Percentiles rank a stretch among this genome's conserved stretches.
Evolutionary conservation across 768 basidiomycete species (phyloP).

Genomic region (Exidia glandulosa): DNA sequence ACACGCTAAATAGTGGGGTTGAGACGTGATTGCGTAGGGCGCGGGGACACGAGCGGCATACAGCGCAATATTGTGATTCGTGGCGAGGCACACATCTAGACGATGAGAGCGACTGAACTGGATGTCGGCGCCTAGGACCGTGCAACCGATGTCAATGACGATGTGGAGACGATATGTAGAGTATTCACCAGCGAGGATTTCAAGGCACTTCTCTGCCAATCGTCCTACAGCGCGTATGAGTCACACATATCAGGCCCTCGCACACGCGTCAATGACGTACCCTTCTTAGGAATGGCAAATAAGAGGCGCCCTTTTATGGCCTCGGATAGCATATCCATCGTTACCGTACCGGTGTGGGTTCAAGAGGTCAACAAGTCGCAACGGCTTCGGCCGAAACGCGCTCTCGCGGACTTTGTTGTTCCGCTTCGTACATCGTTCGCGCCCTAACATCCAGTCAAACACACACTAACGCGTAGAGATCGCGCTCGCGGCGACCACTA

Average conservation of each 20-base stretch:
- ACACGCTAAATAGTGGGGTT: conserved; percentile 56
- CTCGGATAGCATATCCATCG: conserved; percentile 51
- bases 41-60: conserved; percentile 29
- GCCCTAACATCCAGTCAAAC: too few relatives aligned
- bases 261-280: conserved; percentile 24
- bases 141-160: neutral
- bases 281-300: conserved; percentile 98
- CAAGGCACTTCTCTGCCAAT: conserved; percentile 81
- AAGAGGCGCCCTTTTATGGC: conserved; percentile 74
- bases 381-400: too few relatives aligned
- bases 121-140: conserved; percentile 96
- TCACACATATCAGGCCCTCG: neutral
- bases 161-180: neutral
- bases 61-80: conserved; percentile 92
- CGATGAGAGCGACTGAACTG: conserved; percentile 81
- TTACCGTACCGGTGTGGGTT: too few relatives aligned
- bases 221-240: conserved; percentile 46
- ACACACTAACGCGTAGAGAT: too few relatives aligned
- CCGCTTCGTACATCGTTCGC: too few relatives aligned
- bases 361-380: too few relatives aligned
- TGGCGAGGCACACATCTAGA: conserved; percentile 86
- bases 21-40: neutral
- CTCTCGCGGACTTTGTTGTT: too few relatives aligned
- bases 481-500: too few relatives aligned
- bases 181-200: conserved; percentile 65